Evolutionary conservation across 2,329 filamentous ascomycete genomes (phyloP).

Genomic region (Podosphaera leucotricha): DNA sequence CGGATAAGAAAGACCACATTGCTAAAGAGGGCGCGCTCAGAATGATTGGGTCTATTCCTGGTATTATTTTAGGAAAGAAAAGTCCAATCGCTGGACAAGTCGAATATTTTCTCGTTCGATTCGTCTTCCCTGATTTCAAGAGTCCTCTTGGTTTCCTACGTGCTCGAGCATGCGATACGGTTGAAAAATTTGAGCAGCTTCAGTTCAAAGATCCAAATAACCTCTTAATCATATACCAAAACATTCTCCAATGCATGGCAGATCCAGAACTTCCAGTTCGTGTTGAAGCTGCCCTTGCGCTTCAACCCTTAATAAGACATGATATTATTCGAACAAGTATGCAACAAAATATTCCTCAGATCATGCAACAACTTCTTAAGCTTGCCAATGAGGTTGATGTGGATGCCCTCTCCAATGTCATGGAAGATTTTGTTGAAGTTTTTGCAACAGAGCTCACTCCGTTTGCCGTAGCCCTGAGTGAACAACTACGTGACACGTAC

Average conservation of each 20-base stretch:
- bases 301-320: slow-evolving; percentile 89
- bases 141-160: slow-evolving; percentile 80
- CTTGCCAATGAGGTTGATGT: slow-evolving; percentile 95
- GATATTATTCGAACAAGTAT: slow-evolving; percentile 84
- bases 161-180: slow-evolving; percentile 82
- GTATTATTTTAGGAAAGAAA: slow-evolving; percentile 92
- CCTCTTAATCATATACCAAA: slow-evolving; percentile 83
- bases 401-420: slow-evolving; percentile 89
- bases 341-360: slow-evolving; percentile 94
- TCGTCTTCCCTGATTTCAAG: slow-evolving; percentile 94
- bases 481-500: slow-evolving; percentile 90
- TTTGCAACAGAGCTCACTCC: slow-evolving; percentile 94
- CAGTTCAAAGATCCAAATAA: slow-evolving; percentile 96
- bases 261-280: slow-evolving; percentile 82
- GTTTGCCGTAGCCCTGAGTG: slow-evolving; percentile 85
- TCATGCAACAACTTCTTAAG: slow-evolving; percentile 97
- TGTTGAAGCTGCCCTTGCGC: slow-evolving; percentile 76
- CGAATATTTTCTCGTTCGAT: slow-evolving; percentile 94
- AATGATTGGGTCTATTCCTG: slow-evolving; percentile 89
- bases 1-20: slow-evolving; percentile 76
- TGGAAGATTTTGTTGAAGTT: slow-evolving; percentile 98
- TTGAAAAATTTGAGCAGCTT: slow-evolving; percentile 94
- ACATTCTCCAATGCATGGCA: slow-evolving; percentile 92
- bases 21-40: slow-evolving; percentile 90
- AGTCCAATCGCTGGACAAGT: slow-evolving; percentile 94